Evolutionary conservation across 2,329 filamentous ascomycete genomes (phyloP).

Genomic region (Paraphoma chrysanthemicola): DNA sequence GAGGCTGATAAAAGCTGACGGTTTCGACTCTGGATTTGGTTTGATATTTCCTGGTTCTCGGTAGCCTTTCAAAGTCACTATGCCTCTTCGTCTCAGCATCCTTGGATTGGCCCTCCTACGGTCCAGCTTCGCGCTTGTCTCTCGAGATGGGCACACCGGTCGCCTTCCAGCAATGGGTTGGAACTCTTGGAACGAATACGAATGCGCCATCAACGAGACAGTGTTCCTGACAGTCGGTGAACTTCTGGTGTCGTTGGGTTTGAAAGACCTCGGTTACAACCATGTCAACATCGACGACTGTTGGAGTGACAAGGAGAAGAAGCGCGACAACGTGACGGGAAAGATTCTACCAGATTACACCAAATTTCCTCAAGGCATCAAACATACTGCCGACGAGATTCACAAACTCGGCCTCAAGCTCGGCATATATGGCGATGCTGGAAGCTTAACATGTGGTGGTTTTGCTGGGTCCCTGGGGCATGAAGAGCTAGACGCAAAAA

Average conservation of each 20-base stretch:
- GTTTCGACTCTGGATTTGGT: too few relatives aligned
- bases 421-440: conserved; percentile 67
- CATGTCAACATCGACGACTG: conserved; percentile 69
- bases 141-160: conserved; percentile 18
- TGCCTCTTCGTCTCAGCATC: conserved; percentile 2
- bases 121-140: conserved; percentile 7
- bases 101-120: conserved; percentile 1
- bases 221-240: conserved; percentile 25
- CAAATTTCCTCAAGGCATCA: conserved; percentile 65
- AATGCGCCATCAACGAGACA: conserved; percentile 28
- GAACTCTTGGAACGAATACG: conserved; percentile 31
- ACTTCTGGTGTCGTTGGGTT: conserved; percentile 21
- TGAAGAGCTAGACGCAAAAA: conserved; percentile 63
- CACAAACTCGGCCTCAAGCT: conserved; percentile 66
- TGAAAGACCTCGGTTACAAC: conserved; percentile 24
- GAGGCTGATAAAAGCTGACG: too few relatives aligned
- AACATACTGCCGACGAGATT: conserved; percentile 59
- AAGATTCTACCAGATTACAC: conserved; percentile 57
- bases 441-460: conserved; percentile 59
- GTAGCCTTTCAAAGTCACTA: not conserved
- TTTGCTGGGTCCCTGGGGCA: conserved; percentile 65
- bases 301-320: conserved; percentile 57
- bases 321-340: conserved; percentile 38
- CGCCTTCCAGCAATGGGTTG: conserved; percentile 29
- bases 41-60: too few relatives aligned